Percentiles rank a stretch among this genome's conserved stretches.
phyloP scores from a whole-genome alignment of 805 yeast species.

The Tetrapisispora phaffii region DNA sequence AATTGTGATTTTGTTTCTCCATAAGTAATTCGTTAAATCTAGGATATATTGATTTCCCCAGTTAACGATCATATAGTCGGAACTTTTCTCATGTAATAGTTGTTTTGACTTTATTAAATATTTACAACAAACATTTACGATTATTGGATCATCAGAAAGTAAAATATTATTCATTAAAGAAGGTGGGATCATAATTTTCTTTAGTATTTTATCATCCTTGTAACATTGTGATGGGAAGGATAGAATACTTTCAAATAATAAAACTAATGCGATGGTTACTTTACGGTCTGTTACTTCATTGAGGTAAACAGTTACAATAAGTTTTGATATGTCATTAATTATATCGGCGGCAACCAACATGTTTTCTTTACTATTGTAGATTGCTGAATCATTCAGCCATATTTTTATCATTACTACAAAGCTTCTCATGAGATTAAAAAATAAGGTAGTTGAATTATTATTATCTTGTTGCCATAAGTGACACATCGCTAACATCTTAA shows the following conservation, averaged over 20 bases:
- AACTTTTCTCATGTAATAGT: constrained; percentile 8
- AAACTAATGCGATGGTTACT: constrained; percentile 5
- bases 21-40: constrained; percentile 24
- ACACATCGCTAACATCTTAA: constrained; percentile 12
- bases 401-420: constrained; percentile 10
- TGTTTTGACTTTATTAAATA: constrained; percentile 13
- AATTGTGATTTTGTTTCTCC: constrained; percentile 21
- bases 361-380: not conserved
- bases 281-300: constrained; percentile 13
- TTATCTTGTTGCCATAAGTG: constrained; percentile 8
- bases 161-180: constrained; percentile 12
- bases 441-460: not conserved
- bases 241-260: constrained; percentile 2
- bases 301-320: constrained; percentile 8
- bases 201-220: constrained; percentile 4
- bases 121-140: constrained; percentile 16
- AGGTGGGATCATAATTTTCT: constrained; percentile 10
- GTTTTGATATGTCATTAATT: constrained; percentile 9
- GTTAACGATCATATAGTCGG: constrained; percentile 12
- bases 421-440: constrained; percentile 7
- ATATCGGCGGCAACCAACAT: constrained; percentile 4
- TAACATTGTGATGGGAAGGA: constrained; percentile 1
- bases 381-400: constrained; percentile 4
- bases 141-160: constrained; percentile 18
- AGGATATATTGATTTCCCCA: constrained; percentile 19